Percentiles rank a stretch among this genome's conserved stretches.
Conservation (phyloP, 2,329 filamentous ascomycete genomes). For the Aspergillus fumigatiaffinis region DNA sequence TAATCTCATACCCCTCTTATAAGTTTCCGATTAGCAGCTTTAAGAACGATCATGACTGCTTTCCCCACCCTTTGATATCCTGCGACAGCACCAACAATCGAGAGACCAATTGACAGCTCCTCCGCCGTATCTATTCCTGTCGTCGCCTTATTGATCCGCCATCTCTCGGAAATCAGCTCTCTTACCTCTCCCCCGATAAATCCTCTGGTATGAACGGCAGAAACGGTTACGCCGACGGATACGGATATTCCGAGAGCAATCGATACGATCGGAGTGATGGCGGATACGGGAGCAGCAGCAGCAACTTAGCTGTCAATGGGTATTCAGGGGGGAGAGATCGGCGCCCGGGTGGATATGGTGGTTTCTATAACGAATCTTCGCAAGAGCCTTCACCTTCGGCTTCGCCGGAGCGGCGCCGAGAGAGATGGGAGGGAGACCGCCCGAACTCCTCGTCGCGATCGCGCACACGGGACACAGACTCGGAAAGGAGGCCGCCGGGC, state of each 20-base stretch:
- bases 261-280: slow-evolving; percentile 34
- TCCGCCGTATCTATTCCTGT: slow-evolving; percentile 10
- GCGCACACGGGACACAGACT: slow-evolving; percentile 30
- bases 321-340: slow-evolving; percentile 31
- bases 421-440: slow-evolving; percentile 28
- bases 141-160: slow-evolving; percentile 10
- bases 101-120: not conserved
- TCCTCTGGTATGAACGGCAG: slow-evolving; percentile 33
- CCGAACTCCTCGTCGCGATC: slow-evolving; percentile 31
- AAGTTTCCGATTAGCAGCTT: not conserved
- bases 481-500: slow-evolving; percentile 22
- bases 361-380: slow-evolving; percentile 35
- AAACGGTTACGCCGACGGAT: slow-evolving; percentile 35
- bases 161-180: slow-evolving; percentile 1
- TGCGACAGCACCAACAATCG: slow-evolving; percentile 17
- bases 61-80: slow-evolving; percentile 10
- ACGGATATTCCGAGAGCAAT: slow-evolving; percentile 33
- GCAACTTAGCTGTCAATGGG: slow-evolving; percentile 30
- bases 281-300: slow-evolving; percentile 27
- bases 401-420: slow-evolving; percentile 32
- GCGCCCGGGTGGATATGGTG: slow-evolving; percentile 43
- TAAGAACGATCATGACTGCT: slow-evolving; percentile 22
- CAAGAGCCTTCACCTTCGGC: slow-evolving; percentile 23
- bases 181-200: slow-evolving; percentile 3
- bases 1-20: not conserved